Conservation (phyloP, 2,329 filamentous ascomycete species). For the Monilinia fructicola region DNA sequence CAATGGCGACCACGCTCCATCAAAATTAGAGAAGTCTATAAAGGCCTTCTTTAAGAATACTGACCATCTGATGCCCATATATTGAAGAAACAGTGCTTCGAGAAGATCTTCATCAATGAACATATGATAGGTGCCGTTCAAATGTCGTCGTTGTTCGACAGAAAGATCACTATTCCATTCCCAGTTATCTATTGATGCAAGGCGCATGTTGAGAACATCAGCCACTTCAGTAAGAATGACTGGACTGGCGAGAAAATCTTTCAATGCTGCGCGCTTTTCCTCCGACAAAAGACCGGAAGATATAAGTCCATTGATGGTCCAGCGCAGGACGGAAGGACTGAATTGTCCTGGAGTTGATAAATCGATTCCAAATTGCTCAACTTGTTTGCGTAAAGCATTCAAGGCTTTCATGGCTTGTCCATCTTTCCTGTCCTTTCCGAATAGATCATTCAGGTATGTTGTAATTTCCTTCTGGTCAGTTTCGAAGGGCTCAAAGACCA, state of each 20-base stretch:
- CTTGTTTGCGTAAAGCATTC: conserved; percentile 43
- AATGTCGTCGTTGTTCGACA: conserved; percentile 52
- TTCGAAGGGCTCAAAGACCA: conserved; percentile 52
- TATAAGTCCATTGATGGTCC: conserved; percentile 51
- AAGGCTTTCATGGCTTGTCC: conserved; percentile 47
- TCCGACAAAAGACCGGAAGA: conserved; percentile 51
- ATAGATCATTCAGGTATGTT: conserved; percentile 52
- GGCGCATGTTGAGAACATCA: conserved; percentile 58
- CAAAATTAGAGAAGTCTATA: conserved; percentile 30
- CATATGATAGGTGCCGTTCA: conserved; percentile 61
- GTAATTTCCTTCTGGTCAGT: conserved; percentile 49
- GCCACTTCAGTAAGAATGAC: conserved; percentile 54
- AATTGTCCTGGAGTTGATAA: conserved; percentile 42
- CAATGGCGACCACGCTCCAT: conserved; percentile 34
- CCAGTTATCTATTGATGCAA: conserved; percentile 53
- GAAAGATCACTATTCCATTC: conserved; percentile 50
- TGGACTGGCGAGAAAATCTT: conserved; percentile 50
- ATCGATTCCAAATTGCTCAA: conserved; percentile 43
- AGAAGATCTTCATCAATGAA: conserved; percentile 60
- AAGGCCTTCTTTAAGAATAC: conserved; percentile 49
- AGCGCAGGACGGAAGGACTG: conserved; percentile 44
- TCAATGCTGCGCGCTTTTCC: conserved; percentile 51
- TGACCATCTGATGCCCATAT: conserved; percentile 53
- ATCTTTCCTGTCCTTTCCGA: conserved; percentile 41
- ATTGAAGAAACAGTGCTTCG: conserved; percentile 55